Evolutionary conservation across 2,329 filamentous ascomycete species (phyloP).

Genomic region (Moelleriella libera): DNA sequence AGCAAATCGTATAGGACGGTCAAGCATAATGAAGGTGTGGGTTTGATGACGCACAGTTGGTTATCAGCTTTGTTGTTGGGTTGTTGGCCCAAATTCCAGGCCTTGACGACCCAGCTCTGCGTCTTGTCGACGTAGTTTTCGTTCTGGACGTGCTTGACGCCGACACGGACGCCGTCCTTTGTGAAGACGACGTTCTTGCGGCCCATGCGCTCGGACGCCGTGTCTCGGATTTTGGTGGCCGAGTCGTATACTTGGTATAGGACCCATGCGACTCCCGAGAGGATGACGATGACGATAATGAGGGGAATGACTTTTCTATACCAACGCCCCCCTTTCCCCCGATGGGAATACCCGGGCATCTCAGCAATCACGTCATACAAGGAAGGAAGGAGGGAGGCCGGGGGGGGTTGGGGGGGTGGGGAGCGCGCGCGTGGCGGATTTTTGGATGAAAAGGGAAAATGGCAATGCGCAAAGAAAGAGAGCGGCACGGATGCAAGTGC

Average conservation of each 20-base stretch:
- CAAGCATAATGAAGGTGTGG: no score
- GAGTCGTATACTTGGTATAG: constrained; percentile 61
- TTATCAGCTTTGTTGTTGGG: constrained; percentile 6
- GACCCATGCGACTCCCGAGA: constrained; percentile 45
- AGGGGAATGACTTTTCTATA: constrained; percentile 50
- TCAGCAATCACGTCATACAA: no score
- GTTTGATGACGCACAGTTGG: constrained; percentile 7
- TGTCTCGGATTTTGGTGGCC: constrained; percentile 48
- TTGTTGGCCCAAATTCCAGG: constrained; percentile 41
- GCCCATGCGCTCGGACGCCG: constrained; percentile 56
- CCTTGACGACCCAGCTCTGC: constrained; percentile 53
- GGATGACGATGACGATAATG: constrained; percentile 44
- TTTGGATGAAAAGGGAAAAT: no score
- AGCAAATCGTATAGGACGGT: background rate
- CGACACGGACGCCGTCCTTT: constrained; percentile 60
- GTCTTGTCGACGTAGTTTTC: constrained; percentile 64
- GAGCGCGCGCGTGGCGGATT: no score
- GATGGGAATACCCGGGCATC: no score
- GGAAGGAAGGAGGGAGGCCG: no score
- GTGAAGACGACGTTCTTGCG: constrained; percentile 63
- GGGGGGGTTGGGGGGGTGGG: no score
- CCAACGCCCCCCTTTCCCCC: no score
- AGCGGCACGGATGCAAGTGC: no score
- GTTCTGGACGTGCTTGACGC: constrained; percentile 51
- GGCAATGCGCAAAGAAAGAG: no score